phyloP scores from a whole-genome alignment of 208 protist genomes.

The Phytomonas francai region DNA sequence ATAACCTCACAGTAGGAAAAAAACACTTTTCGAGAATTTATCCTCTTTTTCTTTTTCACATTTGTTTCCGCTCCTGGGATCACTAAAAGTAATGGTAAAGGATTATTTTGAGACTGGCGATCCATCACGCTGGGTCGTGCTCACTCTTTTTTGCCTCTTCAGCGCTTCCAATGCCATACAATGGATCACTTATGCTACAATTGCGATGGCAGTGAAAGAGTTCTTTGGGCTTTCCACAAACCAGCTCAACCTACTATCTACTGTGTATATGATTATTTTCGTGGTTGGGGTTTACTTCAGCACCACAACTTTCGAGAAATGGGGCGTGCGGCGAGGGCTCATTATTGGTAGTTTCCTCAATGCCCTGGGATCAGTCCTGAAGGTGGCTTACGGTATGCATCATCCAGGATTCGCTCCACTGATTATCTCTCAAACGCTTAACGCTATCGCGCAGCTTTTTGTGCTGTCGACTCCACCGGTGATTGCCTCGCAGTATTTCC shows the following conservation, averaged over 20 bases:
- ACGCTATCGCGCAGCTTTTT: constrained; percentile 59
- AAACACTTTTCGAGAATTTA: neutral
- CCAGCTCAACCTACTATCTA: constrained; percentile 65
- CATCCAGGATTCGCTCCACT: constrained; percentile 36
- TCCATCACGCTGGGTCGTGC: constrained; percentile 45
- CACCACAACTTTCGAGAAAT: constrained; percentile 63
- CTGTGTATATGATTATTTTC: constrained; percentile 79
- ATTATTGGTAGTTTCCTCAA: constrained; percentile 48
- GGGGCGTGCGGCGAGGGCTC: constrained; percentile 49
- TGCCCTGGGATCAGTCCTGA: constrained; percentile 49
- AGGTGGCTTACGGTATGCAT: constrained; percentile 43
- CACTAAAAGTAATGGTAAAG: neutral
- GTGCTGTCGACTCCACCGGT: constrained; percentile 66
- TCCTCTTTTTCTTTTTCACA: neutral
- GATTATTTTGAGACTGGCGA: constrained; percentile 19
- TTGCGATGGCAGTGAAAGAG: constrained; percentile 23
- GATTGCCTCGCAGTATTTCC: constrained; percentile 64
- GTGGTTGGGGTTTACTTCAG: constrained; percentile 49
- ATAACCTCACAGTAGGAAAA: neutral
- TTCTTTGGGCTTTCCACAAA: constrained; percentile 53
- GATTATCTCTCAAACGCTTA: constrained; percentile 45
- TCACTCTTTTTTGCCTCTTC: constrained; percentile 52
- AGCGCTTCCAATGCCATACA: constrained; percentile 65
- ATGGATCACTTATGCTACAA: constrained; percentile 61
- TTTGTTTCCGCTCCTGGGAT: neutral